Evolutionary conservation across 768 basidiomycete genomes (phyloP).

Genomic region (Mycena filopes): DNA sequence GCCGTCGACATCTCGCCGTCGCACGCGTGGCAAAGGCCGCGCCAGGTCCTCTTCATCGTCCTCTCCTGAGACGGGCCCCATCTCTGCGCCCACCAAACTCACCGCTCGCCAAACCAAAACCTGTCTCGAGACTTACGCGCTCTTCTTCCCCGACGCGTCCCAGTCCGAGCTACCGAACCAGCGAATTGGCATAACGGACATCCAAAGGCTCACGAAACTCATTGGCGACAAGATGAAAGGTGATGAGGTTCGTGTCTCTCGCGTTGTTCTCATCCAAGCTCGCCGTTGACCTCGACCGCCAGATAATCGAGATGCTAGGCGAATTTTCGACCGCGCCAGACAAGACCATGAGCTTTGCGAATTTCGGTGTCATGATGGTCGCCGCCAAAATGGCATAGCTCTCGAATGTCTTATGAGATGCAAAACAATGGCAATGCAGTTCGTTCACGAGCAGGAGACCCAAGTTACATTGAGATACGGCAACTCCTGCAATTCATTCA

Average conservation of each 20-base stretch:
- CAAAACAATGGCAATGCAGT: too few relatives aligned
- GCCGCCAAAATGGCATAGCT: slow-evolving; percentile 64
- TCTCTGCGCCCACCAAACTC: slow-evolving; percentile 41
- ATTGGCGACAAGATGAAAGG: slow-evolving; percentile 78
- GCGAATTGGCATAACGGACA: slow-evolving; percentile 73
- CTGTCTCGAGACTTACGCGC: slow-evolving; percentile 68
- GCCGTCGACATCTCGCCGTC: slow-evolving; percentile 35
- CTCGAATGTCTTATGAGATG: too few relatives aligned
- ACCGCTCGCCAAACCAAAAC: slow-evolving; percentile 63
- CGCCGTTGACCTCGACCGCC: slow-evolving; percentile 1
- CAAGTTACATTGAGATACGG: too few relatives aligned
- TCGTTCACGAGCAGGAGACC: too few relatives aligned
- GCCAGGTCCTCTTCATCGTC: slow-evolving; percentile 10
- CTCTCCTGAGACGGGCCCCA: slow-evolving; percentile 16
- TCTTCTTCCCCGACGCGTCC: slow-evolving; percentile 75
- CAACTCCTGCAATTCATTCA: too few relatives aligned
- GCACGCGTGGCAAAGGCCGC: slow-evolving; percentile 5
- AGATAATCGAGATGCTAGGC: slow-evolving; percentile 87
- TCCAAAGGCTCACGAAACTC: slow-evolving; percentile 66
- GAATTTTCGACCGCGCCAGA: slow-evolving; percentile 77
- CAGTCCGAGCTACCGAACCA: slow-evolving; percentile 59
- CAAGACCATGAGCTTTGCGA: slow-evolving; percentile 71
- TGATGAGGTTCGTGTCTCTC: slow-evolving; percentile 67
- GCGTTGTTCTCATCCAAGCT: slow-evolving; percentile 3
- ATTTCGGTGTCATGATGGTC: slow-evolving; percentile 84